phyloP scores from a whole-genome alignment of 192 early-diverging fungal species.

The Podochytrium sp. region DNA sequence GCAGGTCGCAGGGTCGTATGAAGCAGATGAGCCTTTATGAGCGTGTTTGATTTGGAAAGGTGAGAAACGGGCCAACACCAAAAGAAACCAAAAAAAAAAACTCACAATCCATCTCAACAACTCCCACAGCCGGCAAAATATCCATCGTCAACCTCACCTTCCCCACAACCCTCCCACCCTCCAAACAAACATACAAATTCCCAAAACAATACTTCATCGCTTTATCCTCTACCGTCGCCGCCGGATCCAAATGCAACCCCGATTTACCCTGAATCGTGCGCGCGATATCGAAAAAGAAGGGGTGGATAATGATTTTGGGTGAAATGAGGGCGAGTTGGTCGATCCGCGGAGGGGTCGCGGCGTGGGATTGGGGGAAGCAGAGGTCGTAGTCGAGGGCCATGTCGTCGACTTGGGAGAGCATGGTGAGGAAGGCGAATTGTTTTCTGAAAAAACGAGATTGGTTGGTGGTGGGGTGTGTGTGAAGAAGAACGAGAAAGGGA shows the following conservation, averaged over 20 bases:
- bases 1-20: neutral
- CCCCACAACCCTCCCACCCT: neutral
- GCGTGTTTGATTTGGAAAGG: no score
- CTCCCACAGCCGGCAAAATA: constrained; percentile 1
- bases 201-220: constrained; percentile 23
- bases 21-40: neutral
- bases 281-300: constrained; percentile 29
- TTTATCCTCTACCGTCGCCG: constrained; percentile 16
- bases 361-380: neutral
- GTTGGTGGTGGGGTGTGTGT: no score
- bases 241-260: neutral
- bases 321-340: neutral
- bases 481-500: neutral
- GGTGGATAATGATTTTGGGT: constrained; percentile 20
- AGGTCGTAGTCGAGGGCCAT: constrained; percentile 11
- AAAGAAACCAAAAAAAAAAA: neutral
- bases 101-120: constrained; percentile 21
- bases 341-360: neutral
- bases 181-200: constrained; percentile 4
- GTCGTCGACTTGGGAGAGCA: constrained; percentile 8
- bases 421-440: constrained; percentile 16
- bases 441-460: neutral
- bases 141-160: constrained; percentile 2
- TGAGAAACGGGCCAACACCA: constrained; percentile 17
- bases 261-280: neutral